These are phyloP conservation scores for Golubevia sp. DNA, from an alignment of 1,284 basidiomycete species.

Conservation along the genomic window DNA sequence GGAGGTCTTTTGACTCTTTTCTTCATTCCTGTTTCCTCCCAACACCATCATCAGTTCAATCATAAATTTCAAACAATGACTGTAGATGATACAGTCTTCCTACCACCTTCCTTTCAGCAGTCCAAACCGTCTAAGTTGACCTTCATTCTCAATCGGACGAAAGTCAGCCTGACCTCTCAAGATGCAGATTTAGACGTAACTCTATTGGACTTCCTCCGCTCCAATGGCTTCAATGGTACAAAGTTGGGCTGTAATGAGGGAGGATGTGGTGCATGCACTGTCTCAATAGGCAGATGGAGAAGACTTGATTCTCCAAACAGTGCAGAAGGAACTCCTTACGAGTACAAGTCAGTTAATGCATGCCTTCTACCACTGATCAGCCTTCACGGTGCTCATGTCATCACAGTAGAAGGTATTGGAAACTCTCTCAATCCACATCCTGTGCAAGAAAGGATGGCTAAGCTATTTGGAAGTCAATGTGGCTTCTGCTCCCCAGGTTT, in stretches of 20 bases:
- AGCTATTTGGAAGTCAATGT: conserved; percentile 59
- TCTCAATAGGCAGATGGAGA: conserved; percentile 30
- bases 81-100: not conserved
- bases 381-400: conserved; percentile 61
- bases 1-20: too few species aligned
- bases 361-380: conserved; percentile 60
- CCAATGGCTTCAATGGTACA: conserved; percentile 59
- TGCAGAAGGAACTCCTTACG: conserved; percentile 21
- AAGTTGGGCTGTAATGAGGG: conserved; percentile 62
- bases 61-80: not conserved
- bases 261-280: conserved; percentile 62
- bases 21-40: conserved; percentile 9
- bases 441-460: conserved; percentile 59
- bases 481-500: conserved; percentile 59
- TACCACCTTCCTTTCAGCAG: conserved; percentile 3
- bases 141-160: conserved; percentile 39
- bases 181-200: conserved; percentile 43
- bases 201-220: conserved; percentile 60
- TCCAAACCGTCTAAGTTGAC: conserved; percentile 15
- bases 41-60: conserved; percentile 3
- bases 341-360: conserved; percentile 61
- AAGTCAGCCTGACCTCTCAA: conserved; percentile 27
- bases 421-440: conserved; percentile 58
- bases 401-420: conserved; percentile 62
- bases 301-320: conserved; percentile 18